Conservation (phyloP, 2,329 filamentous ascomycete genomes). For the Trichoderma aggressivum region DNA sequence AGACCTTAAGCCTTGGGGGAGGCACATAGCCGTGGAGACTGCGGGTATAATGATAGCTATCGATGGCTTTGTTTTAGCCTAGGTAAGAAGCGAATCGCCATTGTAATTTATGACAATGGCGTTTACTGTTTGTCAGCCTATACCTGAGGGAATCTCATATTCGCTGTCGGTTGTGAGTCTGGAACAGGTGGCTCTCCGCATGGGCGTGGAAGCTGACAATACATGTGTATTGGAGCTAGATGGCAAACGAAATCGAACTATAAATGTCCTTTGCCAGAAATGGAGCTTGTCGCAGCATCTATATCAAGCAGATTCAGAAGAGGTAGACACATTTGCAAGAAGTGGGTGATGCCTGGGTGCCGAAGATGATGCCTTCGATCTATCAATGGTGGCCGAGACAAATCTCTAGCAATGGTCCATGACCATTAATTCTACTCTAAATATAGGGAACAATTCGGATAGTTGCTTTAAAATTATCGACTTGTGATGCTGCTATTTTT, state of each 20-base stretch:
- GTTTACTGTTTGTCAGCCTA: not conserved
- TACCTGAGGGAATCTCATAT: not conserved
- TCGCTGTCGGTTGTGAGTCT: not conserved
- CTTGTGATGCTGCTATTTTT: not conserved
- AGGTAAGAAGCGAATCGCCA: not conserved
- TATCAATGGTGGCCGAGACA: not conserved
- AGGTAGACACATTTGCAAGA: not conserved
- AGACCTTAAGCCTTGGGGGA: not conserved
- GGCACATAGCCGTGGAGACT: not conserved
- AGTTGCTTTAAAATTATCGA: not conserved
- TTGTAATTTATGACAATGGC: not conserved
- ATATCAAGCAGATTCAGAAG: not conserved
- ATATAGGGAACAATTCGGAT: not conserved
- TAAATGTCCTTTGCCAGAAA: not conserved
- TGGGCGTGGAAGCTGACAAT: not conserved
- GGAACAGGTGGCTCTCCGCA: not conserved
- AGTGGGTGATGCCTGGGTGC: not conserved
- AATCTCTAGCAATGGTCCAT: not conserved
- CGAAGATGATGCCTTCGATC: not conserved
- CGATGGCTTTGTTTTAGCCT: not conserved
- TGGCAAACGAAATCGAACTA: not conserved
- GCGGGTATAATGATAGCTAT: not conserved
- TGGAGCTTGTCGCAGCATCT: rapidly evolving
- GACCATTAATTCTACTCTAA: not conserved
- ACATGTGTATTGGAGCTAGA: not conserved